These are phyloP conservation scores for Clonostachys byssicola DNA, from an alignment of 2,329 filamentous ascomycete species.

Conservation along the genomic window DNA sequence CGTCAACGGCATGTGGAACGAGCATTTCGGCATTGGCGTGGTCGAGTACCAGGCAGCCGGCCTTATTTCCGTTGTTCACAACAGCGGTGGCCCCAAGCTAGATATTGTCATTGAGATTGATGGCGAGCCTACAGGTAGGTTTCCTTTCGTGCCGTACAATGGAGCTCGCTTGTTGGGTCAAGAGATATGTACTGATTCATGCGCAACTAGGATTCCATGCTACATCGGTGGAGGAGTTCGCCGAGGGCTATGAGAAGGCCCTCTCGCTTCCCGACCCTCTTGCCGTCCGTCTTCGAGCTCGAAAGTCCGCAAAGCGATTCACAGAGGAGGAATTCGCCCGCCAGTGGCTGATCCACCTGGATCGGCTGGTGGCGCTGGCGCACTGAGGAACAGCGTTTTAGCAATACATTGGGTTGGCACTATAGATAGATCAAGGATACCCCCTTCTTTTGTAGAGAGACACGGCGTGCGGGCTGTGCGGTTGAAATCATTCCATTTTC, in stretches of 20 bases:
- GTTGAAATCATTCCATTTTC: too few species aligned
- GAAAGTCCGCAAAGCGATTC: conserved; percentile 77
- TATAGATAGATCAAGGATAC: conserved; percentile 7
- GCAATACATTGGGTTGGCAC: neutral
- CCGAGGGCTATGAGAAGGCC: conserved; percentile 73
- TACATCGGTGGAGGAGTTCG: conserved; percentile 73
- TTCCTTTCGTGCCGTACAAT: neutral
- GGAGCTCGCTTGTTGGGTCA: too few species aligned
- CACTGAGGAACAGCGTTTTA: conserved; percentile 6
- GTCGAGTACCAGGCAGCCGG: conserved; percentile 98
- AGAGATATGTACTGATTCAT: too few species aligned
- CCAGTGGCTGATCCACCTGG: conserved; percentile 74
- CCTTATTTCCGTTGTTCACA: conserved; percentile 86
- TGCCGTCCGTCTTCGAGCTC: conserved; percentile 70
- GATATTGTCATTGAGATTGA: conserved; percentile 87
- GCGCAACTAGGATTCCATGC: conserved; percentile 71
- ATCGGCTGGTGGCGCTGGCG: conserved; percentile 57
- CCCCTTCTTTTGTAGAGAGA: conserved; percentile 2
- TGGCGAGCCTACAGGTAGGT: conserved; percentile 70
- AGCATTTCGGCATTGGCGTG: conserved; percentile 97
- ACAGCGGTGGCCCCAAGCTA: conserved; percentile 87
- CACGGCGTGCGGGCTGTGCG: neutral
- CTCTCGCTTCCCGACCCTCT: conserved; percentile 68
- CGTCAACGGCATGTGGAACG: conserved; percentile 99
- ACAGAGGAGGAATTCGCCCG: conserved; percentile 80